These are phyloP conservation scores for Blumeria graminis DNA, from an alignment of 2,329 filamentous ascomycete species.

Conservation along the genomic window DNA sequence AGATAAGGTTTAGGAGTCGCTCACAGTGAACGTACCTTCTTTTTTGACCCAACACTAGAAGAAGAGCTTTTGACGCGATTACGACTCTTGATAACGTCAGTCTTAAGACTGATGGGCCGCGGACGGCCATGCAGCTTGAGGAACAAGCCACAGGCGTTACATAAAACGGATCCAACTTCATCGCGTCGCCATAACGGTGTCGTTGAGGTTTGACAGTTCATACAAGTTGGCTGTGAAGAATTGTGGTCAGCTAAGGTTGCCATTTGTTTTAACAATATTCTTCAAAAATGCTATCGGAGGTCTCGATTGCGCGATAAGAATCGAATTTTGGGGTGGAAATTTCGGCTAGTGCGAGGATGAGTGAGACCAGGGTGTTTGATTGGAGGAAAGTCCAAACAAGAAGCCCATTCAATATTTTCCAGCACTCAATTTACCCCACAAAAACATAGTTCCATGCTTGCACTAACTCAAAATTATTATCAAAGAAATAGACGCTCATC, in stretches of 20 bases:
- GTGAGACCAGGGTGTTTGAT: background rate
- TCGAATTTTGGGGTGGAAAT: background rate
- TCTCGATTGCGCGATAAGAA: slow-evolving; percentile 7
- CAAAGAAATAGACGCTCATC: too few relatives aligned
- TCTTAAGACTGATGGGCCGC: slow-evolving; percentile 89
- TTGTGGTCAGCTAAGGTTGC: slow-evolving; percentile 28
- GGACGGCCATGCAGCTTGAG: slow-evolving; percentile 87
- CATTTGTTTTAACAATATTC: slow-evolving; percentile 12
- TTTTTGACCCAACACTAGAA: slow-evolving; percentile 50
- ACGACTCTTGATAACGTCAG: slow-evolving; percentile 97
- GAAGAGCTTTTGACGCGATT: slow-evolving; percentile 83
- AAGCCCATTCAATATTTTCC: too few relatives aligned
- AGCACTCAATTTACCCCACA: too few relatives aligned
- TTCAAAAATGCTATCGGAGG: slow-evolving; percentile 3
- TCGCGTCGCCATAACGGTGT: slow-evolving; percentile 95
- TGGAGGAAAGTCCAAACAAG: background rate
- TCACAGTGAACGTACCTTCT: slow-evolving; percentile 36
- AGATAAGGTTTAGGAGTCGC: too few relatives aligned
- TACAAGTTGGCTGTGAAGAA: slow-evolving; percentile 69
- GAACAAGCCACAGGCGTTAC: slow-evolving; percentile 95
- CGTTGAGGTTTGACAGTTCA: slow-evolving; percentile 88
- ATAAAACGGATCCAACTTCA: slow-evolving; percentile 83
- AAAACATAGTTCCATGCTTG: too few relatives aligned
- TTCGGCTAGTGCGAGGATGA: background rate
- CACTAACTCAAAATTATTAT: too few relatives aligned